Percentiles rank a stretch among this genome's conserved stretches.
Conservation (phyloP, 2,329 filamentous ascomycete species). For the Madurella mycetomatis region DNA sequence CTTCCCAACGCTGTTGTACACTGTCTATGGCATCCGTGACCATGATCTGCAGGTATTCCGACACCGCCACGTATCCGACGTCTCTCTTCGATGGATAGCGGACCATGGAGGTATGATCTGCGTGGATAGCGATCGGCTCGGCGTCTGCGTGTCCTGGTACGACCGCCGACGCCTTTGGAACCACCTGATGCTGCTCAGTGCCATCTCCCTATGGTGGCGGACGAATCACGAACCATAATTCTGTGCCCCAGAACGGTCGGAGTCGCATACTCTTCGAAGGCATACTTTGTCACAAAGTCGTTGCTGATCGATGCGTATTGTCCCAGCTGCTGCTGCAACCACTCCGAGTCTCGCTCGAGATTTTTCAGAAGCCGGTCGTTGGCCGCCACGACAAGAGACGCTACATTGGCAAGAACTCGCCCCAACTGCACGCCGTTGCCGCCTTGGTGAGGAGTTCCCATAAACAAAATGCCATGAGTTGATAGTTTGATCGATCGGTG, state of each 20-base stretch:
- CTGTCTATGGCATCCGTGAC: background rate
- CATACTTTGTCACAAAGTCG: conserved; percentile 34
- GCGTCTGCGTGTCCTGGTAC: conserved; percentile 31
- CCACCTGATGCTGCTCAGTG: conserved; percentile 27
- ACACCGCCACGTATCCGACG: conserved; percentile 16
- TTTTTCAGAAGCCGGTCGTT: conserved; percentile 30
- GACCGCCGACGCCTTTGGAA: conserved; percentile 33
- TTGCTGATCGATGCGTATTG: conserved; percentile 34
- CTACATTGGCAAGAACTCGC: conserved; percentile 30
- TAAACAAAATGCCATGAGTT: conserved; percentile 69
- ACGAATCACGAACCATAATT: conserved; percentile 26
- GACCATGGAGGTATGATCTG: conserved; percentile 33
- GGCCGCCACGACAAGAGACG: conserved; percentile 32
- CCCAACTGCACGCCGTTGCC: conserved; percentile 23
- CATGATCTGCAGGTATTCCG: conserved; percentile 10
- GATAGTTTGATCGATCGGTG: conserved; percentile 65
- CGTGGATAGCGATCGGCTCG: conserved; percentile 32
- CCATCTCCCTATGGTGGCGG: background rate
- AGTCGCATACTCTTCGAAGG: conserved; percentile 30
- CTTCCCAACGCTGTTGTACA: background rate
- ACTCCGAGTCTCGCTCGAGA: conserved; percentile 34
- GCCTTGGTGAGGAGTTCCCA: conserved; percentile 72
- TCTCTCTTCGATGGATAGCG: conserved; percentile 28
- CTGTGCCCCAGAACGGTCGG: conserved; percentile 24
- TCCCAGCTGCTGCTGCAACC: conserved; percentile 32